Conservation (phyloP, 306 rosid genomes). For the Casuarina glauca region DNA sequence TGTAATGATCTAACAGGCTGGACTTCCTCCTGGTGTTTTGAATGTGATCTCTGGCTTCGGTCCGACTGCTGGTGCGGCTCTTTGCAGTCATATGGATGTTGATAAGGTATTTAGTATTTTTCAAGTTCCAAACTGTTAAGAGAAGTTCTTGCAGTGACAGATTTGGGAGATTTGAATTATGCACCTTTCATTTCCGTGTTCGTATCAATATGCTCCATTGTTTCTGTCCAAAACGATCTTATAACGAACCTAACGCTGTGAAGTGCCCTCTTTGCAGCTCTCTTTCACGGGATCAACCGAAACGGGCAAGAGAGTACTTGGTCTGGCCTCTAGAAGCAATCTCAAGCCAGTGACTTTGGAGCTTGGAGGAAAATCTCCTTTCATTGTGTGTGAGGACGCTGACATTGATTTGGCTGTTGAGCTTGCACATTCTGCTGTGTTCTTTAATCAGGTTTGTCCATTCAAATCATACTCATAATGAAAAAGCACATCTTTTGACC, state of each 20-base stretch:
- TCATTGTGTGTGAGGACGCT: constrained; percentile 78
- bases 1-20: constrained; percentile 50
- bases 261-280: constrained; percentile 42
- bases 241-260: constrained; percentile 16
- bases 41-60: constrained; percentile 72
- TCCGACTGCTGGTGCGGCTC: constrained; percentile 74
- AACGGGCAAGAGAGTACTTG: constrained; percentile 58
- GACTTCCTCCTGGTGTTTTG: constrained; percentile 76
- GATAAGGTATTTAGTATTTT: constrained; percentile 53
- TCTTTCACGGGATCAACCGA: constrained; percentile 75
- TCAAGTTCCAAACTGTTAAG: neutral
- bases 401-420: constrained; percentile 76
- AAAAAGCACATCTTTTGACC: neutral
- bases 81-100: constrained; percentile 73
- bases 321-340: constrained; percentile 65
- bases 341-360: constrained; percentile 74
- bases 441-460: constrained; percentile 67
- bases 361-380: constrained; percentile 81
- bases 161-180: neutral
- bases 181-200: neutral
- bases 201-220: neutral
- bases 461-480: neutral
- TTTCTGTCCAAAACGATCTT: constrained; percentile 10
- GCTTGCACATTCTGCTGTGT: constrained; percentile 65
- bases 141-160: neutral